phyloP scores from a whole-genome alignment of 164 flowering plant species.

The Paratinospora sagittata region DNA sequence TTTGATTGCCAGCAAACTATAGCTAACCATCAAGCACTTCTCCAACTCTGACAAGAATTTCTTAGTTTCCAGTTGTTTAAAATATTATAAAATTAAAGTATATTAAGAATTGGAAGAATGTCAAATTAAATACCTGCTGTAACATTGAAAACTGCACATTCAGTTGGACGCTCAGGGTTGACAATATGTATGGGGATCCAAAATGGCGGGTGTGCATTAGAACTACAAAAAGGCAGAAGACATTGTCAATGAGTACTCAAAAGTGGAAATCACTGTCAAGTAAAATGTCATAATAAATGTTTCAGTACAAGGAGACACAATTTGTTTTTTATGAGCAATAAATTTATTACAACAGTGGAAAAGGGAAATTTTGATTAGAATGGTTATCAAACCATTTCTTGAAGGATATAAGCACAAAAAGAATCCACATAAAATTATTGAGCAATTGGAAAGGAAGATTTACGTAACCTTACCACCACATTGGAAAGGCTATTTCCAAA shows the following conservation, averaged over 20 bases:
- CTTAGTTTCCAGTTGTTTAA: not conserved
- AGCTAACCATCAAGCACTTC: not conserved
- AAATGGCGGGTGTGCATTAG: slow-evolving; percentile 82
- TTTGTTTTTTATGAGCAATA: no score
- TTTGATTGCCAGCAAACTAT: not conserved
- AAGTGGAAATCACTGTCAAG: not conserved
- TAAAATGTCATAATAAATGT: not conserved
- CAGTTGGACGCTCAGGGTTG: slow-evolving; percentile 97
- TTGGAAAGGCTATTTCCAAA: no score
- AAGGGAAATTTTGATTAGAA: no score
- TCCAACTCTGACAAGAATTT: not conserved
- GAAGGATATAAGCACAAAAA: no score
- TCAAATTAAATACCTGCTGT: slow-evolving; percentile 60
- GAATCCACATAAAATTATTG: no score
- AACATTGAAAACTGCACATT: slow-evolving; percentile 86
- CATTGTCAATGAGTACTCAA: not conserved
- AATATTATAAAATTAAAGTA: not conserved
- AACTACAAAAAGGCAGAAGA: slow-evolving; percentile 41
- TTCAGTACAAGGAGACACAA: no score
- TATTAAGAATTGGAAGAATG: not conserved
- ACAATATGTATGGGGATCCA: slow-evolving; percentile 98
- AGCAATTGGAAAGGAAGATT: no score
- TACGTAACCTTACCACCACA: no score
- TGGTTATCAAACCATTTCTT: no score
- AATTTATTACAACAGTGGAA: no score